Base-by-base conservation (phyloP, 2,329 filamentous ascomycete species). In the Sordariomycetes sp. region DNA sequence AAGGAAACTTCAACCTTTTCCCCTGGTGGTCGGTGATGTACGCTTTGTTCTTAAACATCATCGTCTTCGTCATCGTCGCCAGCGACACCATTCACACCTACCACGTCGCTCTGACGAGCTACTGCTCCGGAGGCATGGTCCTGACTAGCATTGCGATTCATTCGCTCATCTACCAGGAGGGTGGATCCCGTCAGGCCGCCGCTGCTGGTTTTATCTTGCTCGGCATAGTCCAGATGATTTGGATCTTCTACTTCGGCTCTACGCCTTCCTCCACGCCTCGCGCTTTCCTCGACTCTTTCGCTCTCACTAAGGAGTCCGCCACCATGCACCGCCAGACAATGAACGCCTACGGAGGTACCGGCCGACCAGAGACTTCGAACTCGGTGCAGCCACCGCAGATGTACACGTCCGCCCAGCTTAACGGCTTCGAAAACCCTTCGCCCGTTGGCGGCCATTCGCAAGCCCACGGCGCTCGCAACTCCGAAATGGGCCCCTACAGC, bases 211-310 rank as follows among this genome's bases (percentile, higher is more conserved):
- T 93, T 58, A 94, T 98, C 41, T 70, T 98, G 34, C 68, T 96
- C 30, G 90, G 87, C 38, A 95, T 96, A 76, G 79, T 95, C 36
- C 77, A 83, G 88, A 85, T 94, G 48, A 76, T 96, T 39, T 98
- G 92, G 92, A 94, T 95, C 47, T 94, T 96, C 63, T 96, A 96
- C 68, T 98, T 95, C 51, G 92, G 92, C 49, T 94, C 90, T 3
- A 82, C 87, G 14, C 87, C 90, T 2, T 84, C 86, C 27, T 85
- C 88, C 12, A 75, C 81, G 35, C 85, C 88, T 42, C 84, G 90
- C 48, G 81, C 86, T 37, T 94, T 93, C 56, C 83, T 96, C 47
- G 92, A 98, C 62, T 94, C 90, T 1, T 95, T 95, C 53, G 87
- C 92, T 32, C 72, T 95, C 16, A 78, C 92, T 64, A 96, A 96